Percentiles rank a stretch among this genome's conserved stretches.
phyloP scores from a whole-genome alignment of 1,284 basidiomycete species.

The Ceratobasidium sp. region DNA sequence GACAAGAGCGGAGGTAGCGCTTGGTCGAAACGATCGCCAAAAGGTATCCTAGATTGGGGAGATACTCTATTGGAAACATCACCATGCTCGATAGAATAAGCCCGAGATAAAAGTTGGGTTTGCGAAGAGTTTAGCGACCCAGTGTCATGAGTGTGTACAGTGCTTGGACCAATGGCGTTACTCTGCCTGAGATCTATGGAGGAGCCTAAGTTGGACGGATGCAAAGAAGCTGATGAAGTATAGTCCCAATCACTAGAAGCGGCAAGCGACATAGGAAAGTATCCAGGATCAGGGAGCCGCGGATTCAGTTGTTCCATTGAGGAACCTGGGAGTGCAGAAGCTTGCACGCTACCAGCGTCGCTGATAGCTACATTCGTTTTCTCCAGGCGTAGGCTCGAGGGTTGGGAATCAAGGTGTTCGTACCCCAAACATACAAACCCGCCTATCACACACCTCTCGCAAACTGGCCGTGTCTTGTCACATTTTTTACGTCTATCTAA shows the following conservation, averaged over 20 bases:
- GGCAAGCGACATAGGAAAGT: too few relatives aligned
- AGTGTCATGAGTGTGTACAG: too few relatives aligned
- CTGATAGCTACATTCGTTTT: neutral
- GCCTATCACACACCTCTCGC: constrained; percentile 14
- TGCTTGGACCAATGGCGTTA: neutral
- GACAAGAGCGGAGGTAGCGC: neutral
- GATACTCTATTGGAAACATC: too few relatives aligned
- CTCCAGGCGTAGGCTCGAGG: neutral
- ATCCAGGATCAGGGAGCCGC: too few relatives aligned
- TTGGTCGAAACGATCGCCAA: neutral
- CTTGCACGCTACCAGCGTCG: neutral
- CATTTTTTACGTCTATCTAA: constrained; percentile 28
- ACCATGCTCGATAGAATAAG: too few relatives aligned
- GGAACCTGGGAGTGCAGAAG: neutral
- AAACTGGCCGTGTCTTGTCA: constrained; percentile 11
- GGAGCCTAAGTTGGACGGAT: too few relatives aligned
- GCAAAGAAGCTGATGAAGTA: too few relatives aligned
- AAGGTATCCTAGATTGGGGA: too few relatives aligned
- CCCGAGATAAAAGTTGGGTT: too few relatives aligned
- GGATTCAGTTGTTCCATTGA: too few relatives aligned
- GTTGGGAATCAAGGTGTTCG: neutral
- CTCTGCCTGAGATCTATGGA: neutral
- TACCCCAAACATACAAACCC: constrained; percentile 36
- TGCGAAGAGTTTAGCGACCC: too few relatives aligned
- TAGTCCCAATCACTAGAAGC: too few relatives aligned